Base-by-base conservation (phyloP, 2,329 filamentous ascomycete genomes). In the Dothideomycetes sp. region DNA sequence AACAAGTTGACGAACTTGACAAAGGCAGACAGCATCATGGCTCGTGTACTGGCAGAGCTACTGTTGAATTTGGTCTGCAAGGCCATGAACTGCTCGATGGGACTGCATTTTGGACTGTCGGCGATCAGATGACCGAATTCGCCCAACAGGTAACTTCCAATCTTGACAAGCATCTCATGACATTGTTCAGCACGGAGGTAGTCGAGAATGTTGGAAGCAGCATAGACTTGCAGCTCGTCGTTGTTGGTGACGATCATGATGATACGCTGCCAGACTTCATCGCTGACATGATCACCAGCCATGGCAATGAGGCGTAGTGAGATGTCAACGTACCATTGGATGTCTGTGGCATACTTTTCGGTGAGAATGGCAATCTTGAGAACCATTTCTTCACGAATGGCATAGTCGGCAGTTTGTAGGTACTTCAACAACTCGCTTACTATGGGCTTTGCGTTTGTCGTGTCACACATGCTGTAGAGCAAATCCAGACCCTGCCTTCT, bases 161-260 rank as follows among this genome's bases (percentile, higher is more conserved):
- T 98, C 69, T 96, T 98, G 54, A 98, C 86, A 45, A 98, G 64
- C 2, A 89, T 98, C 65, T 98, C 91, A 55, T 98, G 91, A 60
- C 88, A 95, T 60, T 89, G 84, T 46, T 94, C 85, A 13, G 81
- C 79, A 61, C 94, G 94, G 61, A 95, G 73, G 56, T 96, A 94
- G 51, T 89, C 82, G 28, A 98, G 67, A 16, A 91, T 87, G 53
- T 93, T 93, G 57, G 94, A 85, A 4, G 91, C 87, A 1, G 91
- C 91, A 58, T 98, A 98, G 0, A 94, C 82, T 63, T 98, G 91
- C 9, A 98, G 73, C 61, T 96, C 89, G 62, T 98, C 91, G 61
- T 98, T 98, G 69, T 98, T 98, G 41, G 91, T 96, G 45, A 96
- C 88, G 52, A 98, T 96, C 61, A 98, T 91, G 48, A 94, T 95